Evolutionary conservation across 805 yeast genomes (phyloP).

Genomic region (Teunomyces panamensis): DNA sequence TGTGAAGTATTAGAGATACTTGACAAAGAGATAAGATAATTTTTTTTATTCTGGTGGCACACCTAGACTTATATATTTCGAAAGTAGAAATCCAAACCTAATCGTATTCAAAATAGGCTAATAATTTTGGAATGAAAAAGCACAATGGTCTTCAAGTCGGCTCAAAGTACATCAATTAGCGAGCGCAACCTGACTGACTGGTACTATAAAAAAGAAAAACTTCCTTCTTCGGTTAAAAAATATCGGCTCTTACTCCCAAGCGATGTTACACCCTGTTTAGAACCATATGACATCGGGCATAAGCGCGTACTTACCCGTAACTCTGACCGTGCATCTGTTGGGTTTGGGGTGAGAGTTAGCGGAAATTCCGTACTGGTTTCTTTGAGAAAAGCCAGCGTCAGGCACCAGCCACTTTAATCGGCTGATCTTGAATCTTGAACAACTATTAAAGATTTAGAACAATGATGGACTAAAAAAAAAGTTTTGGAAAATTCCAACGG

Average conservation of each 20-base stretch:
- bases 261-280: constrained; percentile 2
- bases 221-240: constrained; percentile 3
- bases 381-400: background rate
- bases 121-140: background rate
- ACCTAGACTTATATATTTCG: background rate
- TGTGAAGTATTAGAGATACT: background rate
- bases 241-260: constrained; percentile 2
- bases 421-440: background rate
- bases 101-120: constrained; percentile 4
- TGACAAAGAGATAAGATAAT: background rate
- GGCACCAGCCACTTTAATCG: background rate
- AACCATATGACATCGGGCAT: constrained; percentile 3
- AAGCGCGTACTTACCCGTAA: background rate
- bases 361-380: background rate
- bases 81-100: background rate
- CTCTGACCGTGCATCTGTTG: background rate
- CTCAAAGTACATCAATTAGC: constrained; percentile 2
- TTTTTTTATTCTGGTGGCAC: background rate
- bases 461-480: background rate
- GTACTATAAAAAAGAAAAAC: background rate
- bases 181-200: constrained; percentile 2
- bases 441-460: background rate
- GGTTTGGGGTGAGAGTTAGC: background rate
- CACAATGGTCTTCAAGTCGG: constrained; percentile 2
- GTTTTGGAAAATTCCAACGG: background rate